Percentiles rank a stretch among this genome's conserved stretches.
Evolutionary conservation across 1,284 basidiomycete genomes (phyloP).

Genomic region (Clitocybe nebularis): DNA sequence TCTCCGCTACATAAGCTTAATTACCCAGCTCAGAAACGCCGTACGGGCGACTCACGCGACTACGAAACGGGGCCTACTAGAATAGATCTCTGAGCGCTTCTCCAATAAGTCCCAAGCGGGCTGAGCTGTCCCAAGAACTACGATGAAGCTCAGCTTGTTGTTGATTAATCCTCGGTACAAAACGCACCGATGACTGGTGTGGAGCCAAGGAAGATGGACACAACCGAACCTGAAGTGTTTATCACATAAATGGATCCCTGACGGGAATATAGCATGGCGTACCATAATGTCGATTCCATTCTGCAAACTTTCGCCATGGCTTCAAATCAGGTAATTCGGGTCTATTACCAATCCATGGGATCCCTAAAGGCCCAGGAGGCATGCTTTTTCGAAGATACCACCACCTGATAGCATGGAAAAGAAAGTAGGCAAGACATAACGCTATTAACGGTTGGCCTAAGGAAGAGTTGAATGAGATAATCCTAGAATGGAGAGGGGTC

Average conservation of each 20-base stretch:
- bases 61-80: constrained; percentile 46
- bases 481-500: neutral
- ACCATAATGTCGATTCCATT: constrained; percentile 48
- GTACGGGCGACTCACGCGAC: constrained; percentile 28
- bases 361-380: constrained; percentile 41
- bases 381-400: constrained; percentile 26
- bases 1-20: constrained; percentile 30
- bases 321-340: constrained; percentile 43
- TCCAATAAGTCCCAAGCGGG: constrained; percentile 52
- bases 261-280: constrained; percentile 6
- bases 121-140: constrained; percentile 45
- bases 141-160: neutral
- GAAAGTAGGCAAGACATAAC: constrained; percentile 6
- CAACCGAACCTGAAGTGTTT: constrained; percentile 38
- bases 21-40: neutral
- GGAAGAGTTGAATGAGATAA: neutral
- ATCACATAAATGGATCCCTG: neutral
- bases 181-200: constrained; percentile 43
- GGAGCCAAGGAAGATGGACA: constrained; percentile 49
- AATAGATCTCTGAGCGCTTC: constrained; percentile 48
- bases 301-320: constrained; percentile 47
- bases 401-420: constrained; percentile 22
- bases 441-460: constrained; percentile 1
- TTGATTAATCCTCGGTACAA: neutral
- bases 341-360: constrained; percentile 44